These are phyloP conservation scores for Dryas integrifolia DNA, from an alignment of 331 rosid genomes.

Conservation along the genomic window DNA sequence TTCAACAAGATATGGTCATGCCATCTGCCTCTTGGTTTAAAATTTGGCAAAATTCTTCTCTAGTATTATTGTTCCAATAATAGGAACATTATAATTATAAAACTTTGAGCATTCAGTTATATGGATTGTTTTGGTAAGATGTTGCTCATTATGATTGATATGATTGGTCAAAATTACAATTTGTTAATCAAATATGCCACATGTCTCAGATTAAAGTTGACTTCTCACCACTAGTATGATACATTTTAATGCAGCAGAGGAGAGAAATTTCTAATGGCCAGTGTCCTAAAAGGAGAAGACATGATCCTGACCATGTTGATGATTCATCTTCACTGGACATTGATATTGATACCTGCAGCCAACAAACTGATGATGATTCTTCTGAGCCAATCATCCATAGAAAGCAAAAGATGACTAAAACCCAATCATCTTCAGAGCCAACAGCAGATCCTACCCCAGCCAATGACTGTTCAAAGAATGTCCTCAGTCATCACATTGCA, in stretches of 20 bases:
- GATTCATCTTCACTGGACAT: conserved; percentile 23
- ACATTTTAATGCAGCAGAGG: conserved; percentile 39
- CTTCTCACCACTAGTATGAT: not conserved
- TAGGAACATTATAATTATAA: too few species aligned
- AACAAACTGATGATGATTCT: conserved; percentile 24
- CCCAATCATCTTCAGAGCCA: conserved; percentile 24
- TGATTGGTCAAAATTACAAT: too few species aligned
- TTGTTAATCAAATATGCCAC: too few species aligned
- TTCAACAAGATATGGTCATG: too few species aligned
- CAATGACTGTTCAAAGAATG: conserved; percentile 19
- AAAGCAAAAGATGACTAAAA: conserved; percentile 30
- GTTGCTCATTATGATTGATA: too few species aligned
- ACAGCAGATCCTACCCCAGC: conserved; percentile 13
- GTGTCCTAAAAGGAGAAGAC: conserved; percentile 56
- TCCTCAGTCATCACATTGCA: conserved; percentile 21
- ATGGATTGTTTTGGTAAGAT: too few species aligned
- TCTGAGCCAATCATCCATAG: conserved; percentile 22
- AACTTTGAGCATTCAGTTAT: too few species aligned
- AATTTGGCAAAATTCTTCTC: too few species aligned
- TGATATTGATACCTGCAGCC: conserved; percentile 21
- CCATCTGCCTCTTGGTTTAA: too few species aligned
- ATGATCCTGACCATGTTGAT: conserved; percentile 15
- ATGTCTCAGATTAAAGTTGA: too few species aligned
- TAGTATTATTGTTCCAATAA: too few species aligned
- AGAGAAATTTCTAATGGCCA: conserved; percentile 45